Evolutionary conservation across 23 red algal genomes (phyloP).

Genomic region (Gracilaria domingensis): DNA sequence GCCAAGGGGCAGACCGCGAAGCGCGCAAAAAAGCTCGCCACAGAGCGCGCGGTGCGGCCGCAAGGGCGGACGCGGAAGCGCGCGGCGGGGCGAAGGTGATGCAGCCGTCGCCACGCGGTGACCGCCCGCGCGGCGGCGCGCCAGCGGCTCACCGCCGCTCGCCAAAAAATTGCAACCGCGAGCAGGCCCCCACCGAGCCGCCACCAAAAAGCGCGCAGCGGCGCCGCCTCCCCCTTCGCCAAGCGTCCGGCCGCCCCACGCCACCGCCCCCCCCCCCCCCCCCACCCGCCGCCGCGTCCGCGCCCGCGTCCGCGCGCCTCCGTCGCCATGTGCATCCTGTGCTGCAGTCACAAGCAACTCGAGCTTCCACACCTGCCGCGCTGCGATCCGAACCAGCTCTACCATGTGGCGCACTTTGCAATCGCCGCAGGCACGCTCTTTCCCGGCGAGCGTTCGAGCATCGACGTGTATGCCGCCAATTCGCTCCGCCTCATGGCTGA

Average conservation of each 20-base stretch:
- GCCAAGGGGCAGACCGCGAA: not conserved
- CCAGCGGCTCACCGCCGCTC: not conserved
- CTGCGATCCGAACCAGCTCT: slow-evolving; percentile 1
- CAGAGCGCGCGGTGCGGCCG: not conserved
- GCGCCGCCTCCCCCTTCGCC: too few relatives aligned
- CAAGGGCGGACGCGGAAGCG: not conserved
- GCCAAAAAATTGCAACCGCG: not conserved
- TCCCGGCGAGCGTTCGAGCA: slow-evolving; percentile 20
- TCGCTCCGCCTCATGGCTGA: slow-evolving; percentile 38
- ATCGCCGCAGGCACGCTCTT: not conserved
- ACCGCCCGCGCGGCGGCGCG: not conserved
- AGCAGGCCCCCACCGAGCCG: not conserved
- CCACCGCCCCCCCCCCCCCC: not conserved
- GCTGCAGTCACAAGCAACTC: slow-evolving; percentile 34
- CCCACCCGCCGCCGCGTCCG: not conserved
- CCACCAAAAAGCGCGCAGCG: not conserved
- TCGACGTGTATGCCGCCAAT: slow-evolving; percentile 31
- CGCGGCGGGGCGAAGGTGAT: not conserved
- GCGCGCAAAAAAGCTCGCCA: not conserved
- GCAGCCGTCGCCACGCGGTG: too few relatives aligned
- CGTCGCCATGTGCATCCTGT: slow-evolving; percentile 25
- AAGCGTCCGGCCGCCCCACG: not conserved
- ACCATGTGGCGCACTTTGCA: slow-evolving; percentile 35
- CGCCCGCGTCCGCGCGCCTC: not conserved
- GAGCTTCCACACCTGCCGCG: not conserved